These are phyloP conservation scores for Phaeosphaeriaceae sp. DNA, from an alignment of 2,329 filamentous ascomycete genomes.

Conservation along the genomic window DNA sequence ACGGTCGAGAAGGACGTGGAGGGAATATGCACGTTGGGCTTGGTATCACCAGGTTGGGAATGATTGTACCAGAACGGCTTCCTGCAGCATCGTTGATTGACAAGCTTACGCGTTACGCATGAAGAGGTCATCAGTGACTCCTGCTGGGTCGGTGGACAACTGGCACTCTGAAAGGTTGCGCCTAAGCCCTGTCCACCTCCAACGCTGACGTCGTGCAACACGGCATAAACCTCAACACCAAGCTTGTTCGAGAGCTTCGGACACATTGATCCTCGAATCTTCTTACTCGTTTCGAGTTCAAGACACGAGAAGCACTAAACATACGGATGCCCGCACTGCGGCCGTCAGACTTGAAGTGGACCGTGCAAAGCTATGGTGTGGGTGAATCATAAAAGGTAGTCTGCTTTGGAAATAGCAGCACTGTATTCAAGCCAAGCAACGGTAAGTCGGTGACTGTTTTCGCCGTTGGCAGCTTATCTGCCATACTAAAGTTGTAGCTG, in stretches of 20 bases:
- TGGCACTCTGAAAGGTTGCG: constrained; percentile 4
- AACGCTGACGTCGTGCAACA: constrained; percentile 19
- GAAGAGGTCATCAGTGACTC: constrained; percentile 1
- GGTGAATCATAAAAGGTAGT: constrained; percentile 3
- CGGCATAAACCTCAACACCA: constrained; percentile 1
- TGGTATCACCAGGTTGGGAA: constrained; percentile 17
- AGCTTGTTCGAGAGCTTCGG: not conserved
- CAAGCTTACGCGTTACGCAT: constrained; percentile 38
- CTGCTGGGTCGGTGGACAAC: not conserved
- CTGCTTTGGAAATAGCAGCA: constrained; percentile 8
- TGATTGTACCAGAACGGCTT: constrained; percentile 20
- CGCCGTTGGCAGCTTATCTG: constrained; percentile 14
- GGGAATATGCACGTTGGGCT: constrained; percentile 12
- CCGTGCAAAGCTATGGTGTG: constrained; percentile 26
- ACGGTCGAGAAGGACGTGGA: constrained; percentile 3
- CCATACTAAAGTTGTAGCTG: constrained; percentile 1
- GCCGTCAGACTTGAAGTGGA: constrained; percentile 14
- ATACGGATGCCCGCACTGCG: constrained; percentile 28
- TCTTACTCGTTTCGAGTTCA: constrained; percentile 1
- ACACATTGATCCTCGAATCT: not conserved
- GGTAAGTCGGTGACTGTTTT: constrained; percentile 23
- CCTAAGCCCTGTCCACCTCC: not conserved
- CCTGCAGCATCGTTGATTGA: constrained; percentile 30
- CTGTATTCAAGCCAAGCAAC: constrained; percentile 12
- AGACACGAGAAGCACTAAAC: constrained; percentile 8